These are phyloP conservation scores for Colletotrichum nymphaeae DNA, from an alignment of 2,329 filamentous ascomycete species.

Conservation along the genomic window DNA sequence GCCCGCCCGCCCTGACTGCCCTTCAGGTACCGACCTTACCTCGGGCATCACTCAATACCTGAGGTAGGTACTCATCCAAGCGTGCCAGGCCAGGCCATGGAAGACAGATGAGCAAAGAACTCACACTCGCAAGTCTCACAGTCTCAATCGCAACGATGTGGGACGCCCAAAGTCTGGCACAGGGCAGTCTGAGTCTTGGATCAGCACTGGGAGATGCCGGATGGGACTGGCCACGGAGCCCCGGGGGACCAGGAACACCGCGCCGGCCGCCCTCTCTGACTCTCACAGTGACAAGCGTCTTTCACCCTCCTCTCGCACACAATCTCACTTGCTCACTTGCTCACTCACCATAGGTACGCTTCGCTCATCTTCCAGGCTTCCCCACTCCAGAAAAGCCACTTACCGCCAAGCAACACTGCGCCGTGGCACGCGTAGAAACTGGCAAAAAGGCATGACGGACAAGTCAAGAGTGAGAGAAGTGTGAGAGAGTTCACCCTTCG, in stretches of 20 bases:
- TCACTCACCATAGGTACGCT: background rate
- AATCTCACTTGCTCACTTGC: too few species aligned
- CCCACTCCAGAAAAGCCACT: conserved; percentile 13
- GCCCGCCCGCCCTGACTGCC: background rate
- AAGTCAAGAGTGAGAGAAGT: background rate
- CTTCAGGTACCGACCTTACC: background rate
- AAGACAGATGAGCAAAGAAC: background rate
- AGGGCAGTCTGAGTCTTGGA: background rate
- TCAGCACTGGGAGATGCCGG: background rate
- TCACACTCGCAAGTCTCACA: background rate
- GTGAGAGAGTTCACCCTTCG: background rate
- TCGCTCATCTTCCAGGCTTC: background rate
- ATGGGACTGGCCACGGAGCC: background rate
- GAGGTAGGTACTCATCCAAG: background rate
- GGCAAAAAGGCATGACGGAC: background rate
- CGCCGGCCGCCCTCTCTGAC: background rate
- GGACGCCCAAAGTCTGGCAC: background rate
- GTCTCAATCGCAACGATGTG: background rate
- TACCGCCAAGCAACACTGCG: background rate
- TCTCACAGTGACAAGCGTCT: background rate
- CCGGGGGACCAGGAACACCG: conserved; percentile 1
- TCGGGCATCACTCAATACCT: background rate
- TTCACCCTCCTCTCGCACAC: too few species aligned
- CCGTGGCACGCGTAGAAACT: background rate
- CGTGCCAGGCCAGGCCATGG: background rate